Conservation (phyloP, 1,284 basidiomycete genomes). For the Cryptococcus hybrid region DNA sequence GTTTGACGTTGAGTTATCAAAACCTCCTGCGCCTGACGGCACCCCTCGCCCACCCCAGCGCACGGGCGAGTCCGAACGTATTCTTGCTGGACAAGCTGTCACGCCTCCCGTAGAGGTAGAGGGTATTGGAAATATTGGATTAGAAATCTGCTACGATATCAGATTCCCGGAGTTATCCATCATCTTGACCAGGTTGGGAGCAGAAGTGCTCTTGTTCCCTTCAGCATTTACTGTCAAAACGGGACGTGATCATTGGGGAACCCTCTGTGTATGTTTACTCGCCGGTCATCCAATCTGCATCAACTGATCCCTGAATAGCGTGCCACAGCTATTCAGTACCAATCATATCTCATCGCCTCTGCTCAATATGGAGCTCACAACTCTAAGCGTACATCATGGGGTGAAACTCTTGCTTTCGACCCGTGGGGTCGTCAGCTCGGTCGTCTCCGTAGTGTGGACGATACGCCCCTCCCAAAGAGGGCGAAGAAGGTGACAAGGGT, state of each 20-base stretch:
- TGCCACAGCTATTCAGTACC: conserved; percentile 40
- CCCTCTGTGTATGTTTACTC: conserved; percentile 7
- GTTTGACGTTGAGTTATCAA: conserved; percentile 54
- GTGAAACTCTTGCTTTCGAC: conserved; percentile 42
- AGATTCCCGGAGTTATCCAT: conserved; percentile 55
- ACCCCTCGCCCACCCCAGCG: conserved; percentile 26
- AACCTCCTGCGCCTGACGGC: conserved; percentile 20
- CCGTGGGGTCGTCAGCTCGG: conserved; percentile 39
- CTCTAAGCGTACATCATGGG: conserved; percentile 32
- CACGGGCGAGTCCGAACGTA: conserved; percentile 38
- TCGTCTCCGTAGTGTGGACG: conserved; percentile 34
- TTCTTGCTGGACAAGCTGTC: conserved; percentile 47
- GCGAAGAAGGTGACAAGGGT: conserved; percentile 14
- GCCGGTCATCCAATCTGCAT: too few species aligned
- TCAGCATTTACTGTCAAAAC: conserved; percentile 55
- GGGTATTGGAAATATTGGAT: conserved; percentile 50
- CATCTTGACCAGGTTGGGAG: conserved; percentile 50
- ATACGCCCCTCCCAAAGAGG: conserved; percentile 17
- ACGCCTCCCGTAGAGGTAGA: conserved; percentile 33
- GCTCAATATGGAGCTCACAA: conserved; percentile 44
- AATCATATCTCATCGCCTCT: conserved; percentile 45
- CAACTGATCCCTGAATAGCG: conserved; percentile 7
- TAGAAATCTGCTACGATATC: conserved; percentile 58
- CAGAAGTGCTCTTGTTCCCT: conserved; percentile 54
- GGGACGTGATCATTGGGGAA: conserved; percentile 48